phyloP scores from a whole-genome alignment of 371 early-diverging fungal species.

The Mucor piriformis region DNA sequence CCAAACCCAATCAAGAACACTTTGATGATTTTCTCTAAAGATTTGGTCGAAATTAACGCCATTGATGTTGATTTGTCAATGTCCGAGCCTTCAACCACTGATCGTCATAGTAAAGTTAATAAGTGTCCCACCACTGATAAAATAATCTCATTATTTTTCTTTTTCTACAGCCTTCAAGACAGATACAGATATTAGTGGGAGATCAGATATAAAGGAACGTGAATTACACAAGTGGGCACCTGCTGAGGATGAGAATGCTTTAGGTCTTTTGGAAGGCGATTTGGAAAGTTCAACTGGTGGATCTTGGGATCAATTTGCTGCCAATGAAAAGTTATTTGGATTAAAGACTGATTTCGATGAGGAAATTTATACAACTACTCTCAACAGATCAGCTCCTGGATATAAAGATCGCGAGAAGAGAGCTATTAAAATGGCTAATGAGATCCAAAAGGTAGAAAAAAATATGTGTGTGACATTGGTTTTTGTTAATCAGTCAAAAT shows the following conservation, averaged over 20 bases:
- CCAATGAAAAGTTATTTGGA: constrained; percentile 94
- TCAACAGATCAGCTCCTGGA: constrained; percentile 86
- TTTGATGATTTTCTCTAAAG: constrained; percentile 71
- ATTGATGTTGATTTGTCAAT: constrained; percentile 53
- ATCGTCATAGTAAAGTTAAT: constrained; percentile 52
- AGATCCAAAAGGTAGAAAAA: constrained; percentile 76
- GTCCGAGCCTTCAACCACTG: constrained; percentile 24
- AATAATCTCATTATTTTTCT: neutral
- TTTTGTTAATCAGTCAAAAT: neutral
- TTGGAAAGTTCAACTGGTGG: constrained; percentile 24
- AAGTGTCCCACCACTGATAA: neutral
- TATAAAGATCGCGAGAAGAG: constrained; percentile 88
- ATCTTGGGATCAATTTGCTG: constrained; percentile 99
- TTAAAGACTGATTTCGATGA: constrained; percentile 95
- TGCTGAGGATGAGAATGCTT: constrained; percentile 42
- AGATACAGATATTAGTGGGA: constrained; percentile 87
- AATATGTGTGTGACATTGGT: neutral
- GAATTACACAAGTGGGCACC: constrained; percentile 89
- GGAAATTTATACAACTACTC: constrained; percentile 91
- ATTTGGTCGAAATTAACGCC: constrained; percentile 68
- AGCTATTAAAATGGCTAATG: constrained; percentile 89
- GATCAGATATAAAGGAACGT: constrained; percentile 71
- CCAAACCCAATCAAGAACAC: constrained; percentile 46
- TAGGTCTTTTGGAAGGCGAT: constrained; percentile 39
- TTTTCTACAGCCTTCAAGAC: constrained; percentile 72